Conservation (phyloP, 331 rosid genomes). For the Cucumis variabilis region DNA sequence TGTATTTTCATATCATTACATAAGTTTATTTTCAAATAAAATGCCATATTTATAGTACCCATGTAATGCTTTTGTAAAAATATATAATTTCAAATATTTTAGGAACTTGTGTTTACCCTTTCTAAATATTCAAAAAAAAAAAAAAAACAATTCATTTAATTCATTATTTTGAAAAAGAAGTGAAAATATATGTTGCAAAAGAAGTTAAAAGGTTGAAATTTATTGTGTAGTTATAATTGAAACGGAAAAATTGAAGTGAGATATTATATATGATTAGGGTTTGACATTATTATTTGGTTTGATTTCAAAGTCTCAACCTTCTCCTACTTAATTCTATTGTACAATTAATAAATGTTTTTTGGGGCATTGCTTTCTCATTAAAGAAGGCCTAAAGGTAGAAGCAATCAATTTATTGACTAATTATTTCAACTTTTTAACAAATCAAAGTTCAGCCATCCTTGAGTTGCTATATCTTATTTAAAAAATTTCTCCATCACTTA, state of each 20-base stretch:
- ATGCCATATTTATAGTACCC: no score
- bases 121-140: no score
- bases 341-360: not conserved
- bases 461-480: no score
- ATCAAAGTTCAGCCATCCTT: not conserved
- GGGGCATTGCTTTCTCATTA: not conserved
- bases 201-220: no score
- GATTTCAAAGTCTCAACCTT: not conserved
- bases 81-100: no score
- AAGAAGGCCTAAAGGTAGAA: not conserved
- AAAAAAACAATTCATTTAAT: no score
- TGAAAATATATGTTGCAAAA: no score
- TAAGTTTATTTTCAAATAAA: no score
- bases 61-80: no score
- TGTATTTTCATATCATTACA: no score
- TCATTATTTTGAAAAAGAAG: no score
- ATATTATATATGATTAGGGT: not conserved
- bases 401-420: not conserved
- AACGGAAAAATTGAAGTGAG: not conserved
- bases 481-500: not conserved
- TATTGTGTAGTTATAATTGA: not conserved
- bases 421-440: not conserved
- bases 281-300: not conserved
- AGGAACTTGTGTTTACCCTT: no score
- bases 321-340: not conserved